Conservation (phyloP, 768 basidiomycete species). For the Boletus insuetus region DNA sequence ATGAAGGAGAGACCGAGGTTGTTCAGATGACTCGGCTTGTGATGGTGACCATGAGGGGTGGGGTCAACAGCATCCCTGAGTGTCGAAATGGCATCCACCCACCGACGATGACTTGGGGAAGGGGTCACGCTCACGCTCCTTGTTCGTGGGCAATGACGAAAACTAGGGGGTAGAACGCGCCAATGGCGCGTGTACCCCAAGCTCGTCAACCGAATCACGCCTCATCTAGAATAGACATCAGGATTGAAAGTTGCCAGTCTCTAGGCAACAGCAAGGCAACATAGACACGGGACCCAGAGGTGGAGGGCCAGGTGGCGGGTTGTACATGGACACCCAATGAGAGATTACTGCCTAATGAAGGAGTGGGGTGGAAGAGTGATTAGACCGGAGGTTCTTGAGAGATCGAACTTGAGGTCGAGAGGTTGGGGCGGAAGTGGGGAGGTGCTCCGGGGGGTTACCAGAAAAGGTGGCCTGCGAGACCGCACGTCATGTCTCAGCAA, state of each 20-base stretch:
- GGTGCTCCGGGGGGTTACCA: conserved; percentile 32
- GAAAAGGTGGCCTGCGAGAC: conserved; percentile 53
- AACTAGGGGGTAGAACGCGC: conserved; percentile 37
- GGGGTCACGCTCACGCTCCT: conserved; percentile 37
- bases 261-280: conserved; percentile 20
- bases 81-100: background rate
- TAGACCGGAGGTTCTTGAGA: conserved; percentile 1
- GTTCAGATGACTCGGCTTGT: too few relatives aligned
- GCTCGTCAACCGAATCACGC: conserved; percentile 26
- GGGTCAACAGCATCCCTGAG: too few relatives aligned
- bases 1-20: background rate
- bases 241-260: conserved; percentile 8
- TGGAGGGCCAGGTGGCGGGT: conserved; percentile 3
- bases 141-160: conserved; percentile 61
- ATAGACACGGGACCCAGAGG: conserved; percentile 12
- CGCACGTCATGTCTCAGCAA: conserved; percentile 59
- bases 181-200: conserved; percentile 16
- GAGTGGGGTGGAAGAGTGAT: conserved; percentile 28
- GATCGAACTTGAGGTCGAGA: background rate
- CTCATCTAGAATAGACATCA: conserved; percentile 8
- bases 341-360: conserved; percentile 33
- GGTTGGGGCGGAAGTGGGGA: background rate
- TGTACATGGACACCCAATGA: conserved; percentile 19
- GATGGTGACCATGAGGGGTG: too few relatives aligned
- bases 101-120: conserved; percentile 13